Conservation (phyloP, 2,329 filamentous ascomycete genomes). For the Ambrosiella cleistominuta region DNA sequence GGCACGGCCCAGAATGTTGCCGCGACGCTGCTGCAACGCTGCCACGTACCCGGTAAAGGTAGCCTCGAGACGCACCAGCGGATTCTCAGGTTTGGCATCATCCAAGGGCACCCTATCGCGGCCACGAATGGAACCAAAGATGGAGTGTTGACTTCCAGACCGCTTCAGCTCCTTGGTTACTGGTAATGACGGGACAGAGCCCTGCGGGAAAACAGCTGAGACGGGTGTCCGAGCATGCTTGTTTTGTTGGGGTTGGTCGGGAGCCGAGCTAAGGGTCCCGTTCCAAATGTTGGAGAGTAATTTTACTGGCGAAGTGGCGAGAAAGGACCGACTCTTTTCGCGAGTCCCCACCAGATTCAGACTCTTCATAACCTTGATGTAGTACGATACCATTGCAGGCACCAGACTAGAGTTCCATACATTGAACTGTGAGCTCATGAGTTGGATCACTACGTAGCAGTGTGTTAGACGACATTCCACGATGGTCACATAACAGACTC, state of each 20-base stretch:
- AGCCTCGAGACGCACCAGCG: constrained; percentile 60
- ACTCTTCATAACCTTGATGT: constrained; percentile 58
- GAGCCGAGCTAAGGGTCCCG: constrained; percentile 24
- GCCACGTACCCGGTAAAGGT: constrained; percentile 71
- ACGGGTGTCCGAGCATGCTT: constrained; percentile 26
- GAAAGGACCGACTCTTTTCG: constrained; percentile 49
- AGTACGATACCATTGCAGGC: constrained; percentile 54
- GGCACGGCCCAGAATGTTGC: constrained; percentile 64
- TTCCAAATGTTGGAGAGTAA: constrained; percentile 69
- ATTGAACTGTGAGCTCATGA: constrained; percentile 53
- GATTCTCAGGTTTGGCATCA: constrained; percentile 41
- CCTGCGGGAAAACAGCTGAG: constrained; percentile 20
- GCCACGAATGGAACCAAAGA: constrained; percentile 37
- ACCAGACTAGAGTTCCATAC: constrained; percentile 47
- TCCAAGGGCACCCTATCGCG: constrained; percentile 27
- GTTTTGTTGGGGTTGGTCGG: constrained; percentile 19
- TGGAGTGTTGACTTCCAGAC: constrained; percentile 33
- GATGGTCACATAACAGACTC: neutral
- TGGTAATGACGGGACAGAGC: constrained; percentile 14
- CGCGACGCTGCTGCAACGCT: constrained; percentile 67
- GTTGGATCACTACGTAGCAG: constrained; percentile 41
- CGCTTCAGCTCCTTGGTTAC: constrained; percentile 21
- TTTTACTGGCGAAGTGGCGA: constrained; percentile 77
- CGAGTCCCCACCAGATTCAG: constrained; percentile 45
- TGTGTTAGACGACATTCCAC: neutral